phyloP scores from a whole-genome alignment of 2,329 filamentous ascomycete genomes.

The Sclerotinia sclerotiorum region DNA sequence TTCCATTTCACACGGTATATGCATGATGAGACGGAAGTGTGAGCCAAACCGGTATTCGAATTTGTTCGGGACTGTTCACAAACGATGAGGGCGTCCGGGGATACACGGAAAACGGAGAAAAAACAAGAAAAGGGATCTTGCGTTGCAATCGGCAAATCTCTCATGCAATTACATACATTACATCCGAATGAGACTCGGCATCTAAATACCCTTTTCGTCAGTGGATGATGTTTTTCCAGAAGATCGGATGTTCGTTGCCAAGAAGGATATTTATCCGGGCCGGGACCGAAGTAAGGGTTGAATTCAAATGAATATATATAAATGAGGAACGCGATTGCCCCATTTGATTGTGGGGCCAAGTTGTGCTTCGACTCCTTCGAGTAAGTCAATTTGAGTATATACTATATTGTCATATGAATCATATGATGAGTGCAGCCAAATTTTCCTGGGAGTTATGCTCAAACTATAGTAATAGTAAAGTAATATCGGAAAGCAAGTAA shows the following conservation, averaged over 20 bases:
- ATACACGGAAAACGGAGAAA: constrained; percentile 7
- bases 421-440: background rate
- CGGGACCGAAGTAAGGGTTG: background rate
- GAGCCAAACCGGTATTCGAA: constrained; percentile 8
- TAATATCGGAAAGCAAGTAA: background rate
- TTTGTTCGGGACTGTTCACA: background rate
- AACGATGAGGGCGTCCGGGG: background rate
- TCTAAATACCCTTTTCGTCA: constrained; percentile 2
- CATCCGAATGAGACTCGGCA: constrained; percentile 19
- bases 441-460: background rate
- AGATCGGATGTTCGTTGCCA: constrained; percentile 6
- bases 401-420: background rate
- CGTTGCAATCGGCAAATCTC: constrained; percentile 15
- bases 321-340: background rate
- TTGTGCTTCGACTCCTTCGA: background rate
- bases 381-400: background rate
- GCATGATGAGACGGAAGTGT: constrained; percentile 3
- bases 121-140: constrained; percentile 2
- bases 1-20: background rate
- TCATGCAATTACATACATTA: constrained; percentile 22
- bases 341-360: background rate
- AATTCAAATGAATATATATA: constrained; percentile 4
- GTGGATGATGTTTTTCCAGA: constrained; percentile 4
- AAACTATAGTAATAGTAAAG: background rate
- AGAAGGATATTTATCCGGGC: constrained; percentile 7